Percentiles rank a stretch among this genome's conserved stretches.
phyloP scores from a whole-genome alignment of 805 yeast species.

The Nakazawaea pomicola region DNA sequence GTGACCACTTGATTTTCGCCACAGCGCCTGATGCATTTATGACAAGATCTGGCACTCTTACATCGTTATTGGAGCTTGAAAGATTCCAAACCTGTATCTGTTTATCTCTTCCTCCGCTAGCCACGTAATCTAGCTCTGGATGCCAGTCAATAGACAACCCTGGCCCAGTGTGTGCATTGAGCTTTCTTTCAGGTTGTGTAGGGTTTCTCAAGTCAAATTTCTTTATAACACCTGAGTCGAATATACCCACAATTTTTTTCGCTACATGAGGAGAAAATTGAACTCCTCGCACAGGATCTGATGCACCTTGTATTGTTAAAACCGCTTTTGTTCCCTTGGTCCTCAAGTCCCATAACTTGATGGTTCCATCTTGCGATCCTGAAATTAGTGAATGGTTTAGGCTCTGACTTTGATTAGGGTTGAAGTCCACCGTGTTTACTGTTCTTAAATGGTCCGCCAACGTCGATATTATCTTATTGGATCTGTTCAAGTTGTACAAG shows the following conservation, averaged over 20 bases:
- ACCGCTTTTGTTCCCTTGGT: slow-evolving; percentile 40
- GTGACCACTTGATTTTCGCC: slow-evolving; percentile 68
- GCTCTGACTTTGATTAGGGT: slow-evolving; percentile 22
- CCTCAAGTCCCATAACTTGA: slow-evolving; percentile 72
- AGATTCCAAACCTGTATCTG: slow-evolving; percentile 74
- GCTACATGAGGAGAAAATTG: slow-evolving; percentile 49
- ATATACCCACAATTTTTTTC: slow-evolving; percentile 66
- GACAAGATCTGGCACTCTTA: slow-evolving; percentile 58
- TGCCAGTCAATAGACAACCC: slow-evolving; percentile 88
- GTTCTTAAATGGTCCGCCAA: slow-evolving; percentile 41
- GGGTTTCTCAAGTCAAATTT: slow-evolving; percentile 83
- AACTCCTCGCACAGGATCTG: slow-evolving; percentile 64
- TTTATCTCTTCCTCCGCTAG: slow-evolving; percentile 91
- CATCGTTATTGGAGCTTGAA: slow-evolving; percentile 31
- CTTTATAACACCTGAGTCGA: slow-evolving; percentile 84
- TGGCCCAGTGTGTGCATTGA: slow-evolving; percentile 89
- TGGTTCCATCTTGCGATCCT: slow-evolving; percentile 79
- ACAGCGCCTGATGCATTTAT: slow-evolving; percentile 76
- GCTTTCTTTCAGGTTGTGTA: slow-evolving; percentile 53
- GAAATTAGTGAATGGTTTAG: slow-evolving; percentile 36
- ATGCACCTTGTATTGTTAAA: slow-evolving; percentile 50
- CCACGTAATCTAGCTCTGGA: slow-evolving; percentile 72
- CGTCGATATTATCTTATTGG: slow-evolving; percentile 23
- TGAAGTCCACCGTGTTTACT: slow-evolving; percentile 39
- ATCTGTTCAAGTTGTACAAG: slow-evolving; percentile 24